Percentiles rank a stretch among this genome's conserved stretches.
Conservation (phyloP, 73 alveolate genomes). For the Paraurostyla sp. region DNA sequence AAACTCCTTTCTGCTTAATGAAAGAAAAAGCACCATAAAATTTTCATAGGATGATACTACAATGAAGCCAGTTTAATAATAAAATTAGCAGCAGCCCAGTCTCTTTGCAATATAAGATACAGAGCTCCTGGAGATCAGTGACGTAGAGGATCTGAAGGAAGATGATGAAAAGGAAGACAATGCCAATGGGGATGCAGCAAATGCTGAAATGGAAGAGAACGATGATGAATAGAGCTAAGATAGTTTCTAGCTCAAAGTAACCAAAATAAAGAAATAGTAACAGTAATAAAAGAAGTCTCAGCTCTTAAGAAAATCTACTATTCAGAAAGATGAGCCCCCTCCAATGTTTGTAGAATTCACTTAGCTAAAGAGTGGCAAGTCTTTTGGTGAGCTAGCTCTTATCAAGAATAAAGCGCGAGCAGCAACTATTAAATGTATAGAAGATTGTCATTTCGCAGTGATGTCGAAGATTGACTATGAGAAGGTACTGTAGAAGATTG, state of each 20-base stretch:
- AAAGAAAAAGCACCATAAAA: no score
- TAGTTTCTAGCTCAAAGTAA: no score
- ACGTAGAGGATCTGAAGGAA: no score
- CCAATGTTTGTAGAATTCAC: constrained; percentile 60
- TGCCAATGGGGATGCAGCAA: background rate
- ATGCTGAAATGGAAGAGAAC: background rate
- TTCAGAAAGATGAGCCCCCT: background rate
- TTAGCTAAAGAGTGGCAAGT: constrained; percentile 49
- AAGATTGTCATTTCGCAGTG: constrained; percentile 61
- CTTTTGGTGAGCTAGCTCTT: constrained; percentile 76
- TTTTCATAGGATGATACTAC: no score
- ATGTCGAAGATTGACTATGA: constrained; percentile 55
- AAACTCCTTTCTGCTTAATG: background rate
- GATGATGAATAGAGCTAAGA: background rate
- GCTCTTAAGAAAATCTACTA: background rate
- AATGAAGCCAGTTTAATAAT: no score
- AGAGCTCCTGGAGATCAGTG: no score
- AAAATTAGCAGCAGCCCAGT: no score
- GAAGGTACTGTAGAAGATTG: constrained; percentile 50
- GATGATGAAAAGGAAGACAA: background rate
- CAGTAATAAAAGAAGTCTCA: background rate
- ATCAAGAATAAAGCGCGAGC: constrained; percentile 69
- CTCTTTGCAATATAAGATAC: no score
- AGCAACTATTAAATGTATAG: constrained; percentile 65
- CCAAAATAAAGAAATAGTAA: background rate